phyloP scores from a whole-genome alignment of 2,329 filamentous ascomycete genomes.

The Volutella citrinella region DNA sequence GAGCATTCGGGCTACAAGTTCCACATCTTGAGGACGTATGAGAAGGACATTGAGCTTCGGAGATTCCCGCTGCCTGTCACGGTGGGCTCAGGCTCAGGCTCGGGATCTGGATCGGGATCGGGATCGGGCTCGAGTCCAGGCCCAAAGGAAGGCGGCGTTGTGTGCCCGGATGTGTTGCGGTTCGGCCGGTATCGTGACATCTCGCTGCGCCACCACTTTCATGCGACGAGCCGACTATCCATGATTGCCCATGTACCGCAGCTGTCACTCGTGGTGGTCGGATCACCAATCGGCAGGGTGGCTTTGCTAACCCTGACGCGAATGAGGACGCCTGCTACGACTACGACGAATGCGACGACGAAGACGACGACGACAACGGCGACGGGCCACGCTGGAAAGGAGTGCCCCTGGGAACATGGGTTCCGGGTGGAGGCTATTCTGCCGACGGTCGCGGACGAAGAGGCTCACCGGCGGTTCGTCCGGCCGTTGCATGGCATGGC shows the following conservation, averaged over 20 bases:
- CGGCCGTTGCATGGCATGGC: slow-evolving; percentile 65
- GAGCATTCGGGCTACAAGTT: slow-evolving; percentile 14
- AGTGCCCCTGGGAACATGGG: slow-evolving; percentile 33
- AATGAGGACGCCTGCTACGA: slow-evolving; percentile 24
- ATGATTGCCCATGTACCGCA: slow-evolving; percentile 65
- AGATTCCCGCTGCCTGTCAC: slow-evolving; percentile 25
- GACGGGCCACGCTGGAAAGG: too few relatives aligned
- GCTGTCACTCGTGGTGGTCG: slow-evolving; percentile 66
- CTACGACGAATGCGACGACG: slow-evolving; percentile 22
- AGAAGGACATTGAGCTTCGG: slow-evolving; percentile 47
- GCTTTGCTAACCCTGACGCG: slow-evolving; percentile 57
- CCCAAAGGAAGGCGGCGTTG: slow-evolving; percentile 28
- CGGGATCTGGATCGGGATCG: too few relatives aligned
- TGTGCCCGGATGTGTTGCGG: slow-evolving; percentile 29
- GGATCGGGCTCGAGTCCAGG: too few relatives aligned
- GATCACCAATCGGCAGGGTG: slow-evolving; percentile 63
- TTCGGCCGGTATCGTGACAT: slow-evolving; percentile 22
- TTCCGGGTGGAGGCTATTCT: slow-evolving; percentile 55
- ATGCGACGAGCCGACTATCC: slow-evolving; percentile 44
- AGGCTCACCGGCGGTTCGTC: slow-evolving; percentile 37
- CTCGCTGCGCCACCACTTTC: slow-evolving; percentile 24
- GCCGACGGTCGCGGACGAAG: slow-evolving; percentile 47
- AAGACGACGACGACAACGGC: slow-evolving; percentile 24
- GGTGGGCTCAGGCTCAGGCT: slow-evolving; percentile 13
- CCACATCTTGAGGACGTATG: slow-evolving; percentile 46